These are phyloP conservation scores for Xylariomycetidae sp. DNA, from an alignment of 2,329 filamentous ascomycete genomes.

Conservation along the genomic window DNA sequence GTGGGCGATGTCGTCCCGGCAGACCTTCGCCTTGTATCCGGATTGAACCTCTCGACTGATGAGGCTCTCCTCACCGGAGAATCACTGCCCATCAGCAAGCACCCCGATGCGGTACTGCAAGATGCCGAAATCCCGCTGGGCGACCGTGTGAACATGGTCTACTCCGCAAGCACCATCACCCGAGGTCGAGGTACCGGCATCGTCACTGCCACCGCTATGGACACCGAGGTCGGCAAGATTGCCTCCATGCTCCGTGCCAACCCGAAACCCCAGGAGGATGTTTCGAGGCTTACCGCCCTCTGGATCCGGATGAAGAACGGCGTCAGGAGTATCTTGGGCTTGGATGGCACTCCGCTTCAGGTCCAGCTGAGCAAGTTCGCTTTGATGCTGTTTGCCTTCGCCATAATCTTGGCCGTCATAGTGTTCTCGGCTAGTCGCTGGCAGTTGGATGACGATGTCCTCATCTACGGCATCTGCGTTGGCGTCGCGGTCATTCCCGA, in stretches of 20 bases:
- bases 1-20: slow-evolving; percentile 66
- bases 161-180: slow-evolving; percentile 66
- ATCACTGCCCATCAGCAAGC: slow-evolving; percentile 62
- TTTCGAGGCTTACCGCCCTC: slow-evolving; percentile 39
- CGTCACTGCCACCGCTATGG: slow-evolving; percentile 65
- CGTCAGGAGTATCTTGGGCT: slow-evolving; percentile 49
- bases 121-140: slow-evolving; percentile 54
- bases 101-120: slow-evolving; percentile 49
- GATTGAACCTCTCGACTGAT: slow-evolving; percentile 70
- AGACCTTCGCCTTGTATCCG: slow-evolving; percentile 58
- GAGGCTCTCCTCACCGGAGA: slow-evolving; percentile 71
- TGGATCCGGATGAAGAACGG: slow-evolving; percentile 36
- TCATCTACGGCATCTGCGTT: slow-evolving; percentile 47
- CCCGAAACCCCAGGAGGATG: slow-evolving; percentile 42
- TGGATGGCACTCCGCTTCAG: slow-evolving; percentile 77
- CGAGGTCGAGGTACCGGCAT: slow-evolving; percentile 64
- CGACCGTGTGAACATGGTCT: slow-evolving; percentile 65
- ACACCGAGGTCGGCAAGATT: slow-evolving; percentile 70
- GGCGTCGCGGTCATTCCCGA: slow-evolving; percentile 49
- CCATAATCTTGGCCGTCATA: slow-evolving; percentile 52
- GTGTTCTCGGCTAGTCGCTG: slow-evolving; percentile 56
- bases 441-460: slow-evolving; percentile 47
- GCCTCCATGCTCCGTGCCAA: slow-evolving; percentile 61
- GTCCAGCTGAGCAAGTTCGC: slow-evolving; percentile 82
- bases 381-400: slow-evolving; percentile 70